Evolutionary conservation across 306 rosid species (phyloP).

Genomic region (Rubus idaeus): DNA sequence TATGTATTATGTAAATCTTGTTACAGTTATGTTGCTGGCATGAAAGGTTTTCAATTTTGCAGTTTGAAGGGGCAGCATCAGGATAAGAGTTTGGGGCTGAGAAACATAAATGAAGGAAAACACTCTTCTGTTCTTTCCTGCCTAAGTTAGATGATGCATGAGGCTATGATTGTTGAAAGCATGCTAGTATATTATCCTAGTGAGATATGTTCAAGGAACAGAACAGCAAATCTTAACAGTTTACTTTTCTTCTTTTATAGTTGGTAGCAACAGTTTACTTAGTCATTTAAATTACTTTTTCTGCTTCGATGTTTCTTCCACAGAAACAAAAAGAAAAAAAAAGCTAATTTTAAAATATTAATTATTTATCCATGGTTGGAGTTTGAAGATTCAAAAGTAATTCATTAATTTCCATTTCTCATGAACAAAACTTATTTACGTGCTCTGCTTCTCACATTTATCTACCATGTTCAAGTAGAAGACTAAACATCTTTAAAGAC

Average conservation of each 20-base stretch:
- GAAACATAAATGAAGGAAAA: conserved; percentile 37
- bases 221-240: not conserved
- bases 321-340: not conserved
- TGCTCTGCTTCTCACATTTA: not conserved
- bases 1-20: conserved; percentile 14
- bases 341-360: not conserved
- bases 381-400: not conserved
- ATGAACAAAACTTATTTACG: not conserved
- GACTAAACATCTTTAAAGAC: not conserved
- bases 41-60: conserved; percentile 38
- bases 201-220: not conserved
- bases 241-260: not conserved
- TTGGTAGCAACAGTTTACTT: not conserved
- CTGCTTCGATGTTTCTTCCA: not conserved
- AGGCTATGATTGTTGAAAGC: conserved; percentile 9
- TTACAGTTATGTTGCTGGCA: conserved; percentile 26
- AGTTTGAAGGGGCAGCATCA: conserved; percentile 38
- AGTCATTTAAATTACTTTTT: not conserved
- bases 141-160: conserved; percentile 31
- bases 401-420: not conserved
- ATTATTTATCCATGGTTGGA: not conserved
- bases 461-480: not conserved
- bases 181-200: not conserved
- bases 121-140: conserved; percentile 31
- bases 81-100: conserved; percentile 40